phyloP scores from a whole-genome alignment of 2,329 filamentous ascomycete genomes.

The Chaetomiaceae sp. region DNA sequence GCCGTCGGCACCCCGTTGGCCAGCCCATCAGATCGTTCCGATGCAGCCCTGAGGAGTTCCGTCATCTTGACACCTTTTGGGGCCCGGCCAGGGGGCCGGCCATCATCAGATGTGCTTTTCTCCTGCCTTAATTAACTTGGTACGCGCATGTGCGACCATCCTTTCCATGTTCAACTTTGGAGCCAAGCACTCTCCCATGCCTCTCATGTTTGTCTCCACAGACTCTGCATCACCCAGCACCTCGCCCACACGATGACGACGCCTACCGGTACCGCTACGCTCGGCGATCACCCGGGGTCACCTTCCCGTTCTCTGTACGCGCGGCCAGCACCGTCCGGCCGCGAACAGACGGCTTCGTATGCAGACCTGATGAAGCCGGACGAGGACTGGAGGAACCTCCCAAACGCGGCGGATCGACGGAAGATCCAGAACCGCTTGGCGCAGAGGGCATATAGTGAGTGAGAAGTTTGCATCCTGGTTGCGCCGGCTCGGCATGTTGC shows the following conservation, averaged over 20 bases:
- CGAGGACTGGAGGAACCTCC: slow-evolving; percentile 8
- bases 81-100: not conserved
- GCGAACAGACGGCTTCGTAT: slow-evolving; percentile 3
- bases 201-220: not conserved
- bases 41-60: not conserved
- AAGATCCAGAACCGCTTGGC: slow-evolving; percentile 10
- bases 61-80: not conserved
- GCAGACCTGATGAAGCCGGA: slow-evolving; percentile 7
- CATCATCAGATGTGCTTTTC: not conserved
- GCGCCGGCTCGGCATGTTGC: not conserved
- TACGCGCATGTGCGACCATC: not conserved
- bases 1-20: not conserved
- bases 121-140: not conserved
- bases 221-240: not conserved
- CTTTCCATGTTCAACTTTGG: not conserved
- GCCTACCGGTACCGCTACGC: not conserved
- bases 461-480: not conserved
- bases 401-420: slow-evolving; percentile 4
- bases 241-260: not conserved
- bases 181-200: not conserved
- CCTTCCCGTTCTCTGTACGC: not conserved
- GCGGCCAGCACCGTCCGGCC: not conserved
- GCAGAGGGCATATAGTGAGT: slow-evolving; percentile 2
- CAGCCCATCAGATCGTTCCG: not conserved
- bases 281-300: not conserved